Conservation (phyloP, 345 rosid species). For the Gossypium ekmanianum region DNA sequence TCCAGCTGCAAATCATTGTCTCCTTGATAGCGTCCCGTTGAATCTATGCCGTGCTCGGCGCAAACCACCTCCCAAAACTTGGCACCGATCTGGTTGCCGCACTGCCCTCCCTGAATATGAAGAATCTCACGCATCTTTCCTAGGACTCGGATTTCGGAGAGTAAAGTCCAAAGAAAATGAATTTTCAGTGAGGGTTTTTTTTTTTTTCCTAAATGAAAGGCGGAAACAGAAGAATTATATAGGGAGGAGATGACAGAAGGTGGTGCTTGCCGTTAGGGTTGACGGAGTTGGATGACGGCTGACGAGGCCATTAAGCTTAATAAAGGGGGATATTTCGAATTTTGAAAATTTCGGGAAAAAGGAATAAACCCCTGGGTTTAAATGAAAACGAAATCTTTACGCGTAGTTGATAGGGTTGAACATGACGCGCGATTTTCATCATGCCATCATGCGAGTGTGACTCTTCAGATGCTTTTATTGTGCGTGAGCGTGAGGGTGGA, state of each 20-base stretch:
- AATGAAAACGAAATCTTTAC: background rate
- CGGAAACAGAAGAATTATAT: slow-evolving; percentile 19
- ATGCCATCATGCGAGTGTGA: too few relatives aligned
- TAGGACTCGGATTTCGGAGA: background rate
- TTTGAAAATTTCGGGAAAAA: slow-evolving; percentile 24
- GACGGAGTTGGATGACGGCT: slow-evolving; percentile 9
- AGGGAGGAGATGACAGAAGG: slow-evolving; percentile 27
- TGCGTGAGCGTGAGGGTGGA: too few relatives aligned
- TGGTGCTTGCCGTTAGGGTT: slow-evolving; percentile 26
- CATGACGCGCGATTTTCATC: slow-evolving; percentile 12
- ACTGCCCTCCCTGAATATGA: too few relatives aligned
- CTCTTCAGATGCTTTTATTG: background rate
- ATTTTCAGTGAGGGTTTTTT: background rate
- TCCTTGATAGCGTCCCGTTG: too few relatives aligned
- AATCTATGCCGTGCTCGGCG: too few relatives aligned
- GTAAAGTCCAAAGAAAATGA: background rate
- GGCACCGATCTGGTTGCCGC: too few relatives aligned
- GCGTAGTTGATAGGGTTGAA: background rate
- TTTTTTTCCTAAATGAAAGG: background rate
- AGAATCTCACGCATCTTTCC: too few relatives aligned
- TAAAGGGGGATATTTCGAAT: slow-evolving; percentile 31
- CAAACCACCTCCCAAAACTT: too few relatives aligned
- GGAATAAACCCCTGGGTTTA: background rate
- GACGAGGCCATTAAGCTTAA: too few relatives aligned
- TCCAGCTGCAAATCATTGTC: too few relatives aligned